A percentile compares a stretch with the other conserved stretches of the same genome.
Evolutionary conservation across 1,284 basidiomycete genomes (phyloP).

Genomic region (Ustilago vetiveriae): DNA sequence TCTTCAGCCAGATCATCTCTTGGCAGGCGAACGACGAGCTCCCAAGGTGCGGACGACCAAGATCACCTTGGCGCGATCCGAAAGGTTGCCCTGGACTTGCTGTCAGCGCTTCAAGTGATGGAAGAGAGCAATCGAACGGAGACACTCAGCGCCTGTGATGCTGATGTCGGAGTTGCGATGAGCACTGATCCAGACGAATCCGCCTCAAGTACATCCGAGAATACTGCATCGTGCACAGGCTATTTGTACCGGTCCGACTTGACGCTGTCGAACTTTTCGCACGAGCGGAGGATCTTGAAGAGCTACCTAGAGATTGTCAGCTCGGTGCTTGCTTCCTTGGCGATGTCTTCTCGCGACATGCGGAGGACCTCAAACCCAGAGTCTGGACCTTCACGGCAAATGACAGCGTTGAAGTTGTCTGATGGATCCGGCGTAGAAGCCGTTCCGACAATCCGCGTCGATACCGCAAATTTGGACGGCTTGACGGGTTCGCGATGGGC

Average conservation of each 20-base stretch:
- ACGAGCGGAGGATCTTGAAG: conserved; percentile 70
- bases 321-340: conserved; percentile 13
- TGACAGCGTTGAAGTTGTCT: background rate
- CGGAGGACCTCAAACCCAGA: conserved; percentile 9
- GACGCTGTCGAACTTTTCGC: conserved; percentile 71
- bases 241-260: conserved; percentile 80
- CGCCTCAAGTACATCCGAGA: background rate
- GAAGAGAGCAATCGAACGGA: conserved; percentile 60
- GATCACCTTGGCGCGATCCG: conserved; percentile 77
- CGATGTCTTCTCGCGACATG: background rate
- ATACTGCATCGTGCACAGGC: conserved; percentile 68
- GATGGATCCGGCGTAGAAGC: background rate
- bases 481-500: conserved; percentile 1
- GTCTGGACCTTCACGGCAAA: background rate
- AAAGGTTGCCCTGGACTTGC: conserved; percentile 78
- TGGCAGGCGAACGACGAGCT: background rate
- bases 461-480: background rate
- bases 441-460: conserved; percentile 4
- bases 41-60: background rate
- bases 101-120: conserved; percentile 75
- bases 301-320: conserved; percentile 30
- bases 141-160: conserved; percentile 4
- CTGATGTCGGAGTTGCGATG: background rate
- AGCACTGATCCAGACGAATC: conserved; percentile 16
- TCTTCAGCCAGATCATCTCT: background rate